phyloP scores from a whole-genome alignment of 2,329 filamentous ascomycete genomes.

The Triangularia verruculosa region DNA sequence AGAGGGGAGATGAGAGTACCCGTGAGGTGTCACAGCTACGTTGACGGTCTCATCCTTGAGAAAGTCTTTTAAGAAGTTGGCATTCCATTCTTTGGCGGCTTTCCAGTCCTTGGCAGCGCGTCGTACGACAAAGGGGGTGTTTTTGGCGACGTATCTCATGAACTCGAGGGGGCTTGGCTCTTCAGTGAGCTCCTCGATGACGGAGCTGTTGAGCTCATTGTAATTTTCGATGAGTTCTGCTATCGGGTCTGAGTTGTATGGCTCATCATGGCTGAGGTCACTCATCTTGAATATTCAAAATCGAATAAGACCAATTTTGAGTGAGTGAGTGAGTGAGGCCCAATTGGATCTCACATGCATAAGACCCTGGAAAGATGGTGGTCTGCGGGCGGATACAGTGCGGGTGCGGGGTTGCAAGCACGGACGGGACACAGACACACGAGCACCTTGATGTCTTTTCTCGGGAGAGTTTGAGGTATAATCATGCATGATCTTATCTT shows the following conservation, averaged over 20 bases:
- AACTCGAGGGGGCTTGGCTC: slow-evolving; percentile 76
- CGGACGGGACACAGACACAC: background rate
- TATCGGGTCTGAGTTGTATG: slow-evolving; percentile 39
- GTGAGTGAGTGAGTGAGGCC: background rate
- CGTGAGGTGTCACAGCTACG: slow-evolving; percentile 72
- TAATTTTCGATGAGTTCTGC: slow-evolving; percentile 63
- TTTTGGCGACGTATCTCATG: slow-evolving; percentile 71
- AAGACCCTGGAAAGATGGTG: background rate
- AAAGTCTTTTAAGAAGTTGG: slow-evolving; percentile 52
- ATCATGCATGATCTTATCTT: too few species aligned
- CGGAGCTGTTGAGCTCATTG: slow-evolving; percentile 65
- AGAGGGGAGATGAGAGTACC: slow-evolving; percentile 44
- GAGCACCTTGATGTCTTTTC: background rate
- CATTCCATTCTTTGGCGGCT: slow-evolving; percentile 62
- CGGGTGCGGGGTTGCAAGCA: background rate
- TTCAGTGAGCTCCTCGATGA: slow-evolving; percentile 58
- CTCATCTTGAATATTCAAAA: background rate
- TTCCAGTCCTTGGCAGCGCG: slow-evolving; percentile 61
- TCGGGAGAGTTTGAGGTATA: too few species aligned
- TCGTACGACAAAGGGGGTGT: slow-evolving; percentile 71
- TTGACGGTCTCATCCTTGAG: slow-evolving; percentile 62
- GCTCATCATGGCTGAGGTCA: background rate
- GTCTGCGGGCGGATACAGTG: background rate
- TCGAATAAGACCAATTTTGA: background rate
- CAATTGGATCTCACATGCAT: background rate